Evolutionary conservation across 2,329 filamentous ascomycete species (phyloP).

Genomic region (Trichoderma polysporum): DNA sequence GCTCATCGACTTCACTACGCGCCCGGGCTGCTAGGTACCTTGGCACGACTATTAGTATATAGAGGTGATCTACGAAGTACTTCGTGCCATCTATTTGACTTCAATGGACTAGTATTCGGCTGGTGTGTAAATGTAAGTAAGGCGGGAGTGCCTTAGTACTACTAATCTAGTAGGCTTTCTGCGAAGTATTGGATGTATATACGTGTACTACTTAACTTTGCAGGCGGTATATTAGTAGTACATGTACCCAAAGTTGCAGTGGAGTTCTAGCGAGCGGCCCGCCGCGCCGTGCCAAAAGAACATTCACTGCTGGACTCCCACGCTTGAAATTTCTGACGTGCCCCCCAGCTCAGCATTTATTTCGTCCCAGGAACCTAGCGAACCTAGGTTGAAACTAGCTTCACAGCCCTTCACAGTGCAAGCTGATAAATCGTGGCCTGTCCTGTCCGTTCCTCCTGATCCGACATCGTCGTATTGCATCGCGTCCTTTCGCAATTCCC

Average conservation of each 20-base stretch:
- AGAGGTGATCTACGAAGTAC: no score
- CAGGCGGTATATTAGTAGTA: no score
- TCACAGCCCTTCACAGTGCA: conserved; percentile 23
- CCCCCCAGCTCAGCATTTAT: conserved; percentile 26
- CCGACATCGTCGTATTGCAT: conserved; percentile 18
- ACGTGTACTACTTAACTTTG: no score
- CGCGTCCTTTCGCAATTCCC: conserved; percentile 22
- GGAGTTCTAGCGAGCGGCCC: background rate
- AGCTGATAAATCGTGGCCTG: conserved; percentile 31
- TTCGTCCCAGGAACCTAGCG: background rate
- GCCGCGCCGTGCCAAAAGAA: background rate
- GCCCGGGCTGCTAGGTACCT: background rate
- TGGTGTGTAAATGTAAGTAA: no score
- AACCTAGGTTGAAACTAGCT: conserved; percentile 13
- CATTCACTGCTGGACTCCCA: background rate
- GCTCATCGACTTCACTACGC: background rate
- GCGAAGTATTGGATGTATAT: no score
- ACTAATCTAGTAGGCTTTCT: background rate
- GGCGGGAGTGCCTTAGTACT: background rate
- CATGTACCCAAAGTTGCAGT: background rate
- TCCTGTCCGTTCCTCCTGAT: conserved; percentile 16
- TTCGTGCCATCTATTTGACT: no score
- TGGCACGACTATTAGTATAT: background rate
- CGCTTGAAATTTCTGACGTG: conserved; percentile 24
- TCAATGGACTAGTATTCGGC: no score